These are phyloP conservation scores for Apiotrichum gracile DNA, from an alignment of 1,284 basidiomycete species.

Conservation along the genomic window DNA sequence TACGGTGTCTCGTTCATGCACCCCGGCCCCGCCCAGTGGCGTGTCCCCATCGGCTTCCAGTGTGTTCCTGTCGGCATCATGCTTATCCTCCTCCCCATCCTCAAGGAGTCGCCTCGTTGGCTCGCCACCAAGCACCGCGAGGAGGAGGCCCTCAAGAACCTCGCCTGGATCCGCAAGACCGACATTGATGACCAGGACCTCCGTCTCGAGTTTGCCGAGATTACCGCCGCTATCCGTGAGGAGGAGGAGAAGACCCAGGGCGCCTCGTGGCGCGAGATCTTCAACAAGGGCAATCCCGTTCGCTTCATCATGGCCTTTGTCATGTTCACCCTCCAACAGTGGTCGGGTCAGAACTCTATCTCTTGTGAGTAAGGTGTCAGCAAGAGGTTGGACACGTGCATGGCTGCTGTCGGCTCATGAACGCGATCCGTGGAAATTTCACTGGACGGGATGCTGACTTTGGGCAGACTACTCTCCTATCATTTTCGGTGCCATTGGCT, in stretches of 20 bases:
- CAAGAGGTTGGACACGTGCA: too few relatives aligned
- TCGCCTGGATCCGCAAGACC: slow-evolving; percentile 58
- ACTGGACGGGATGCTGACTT: background rate
- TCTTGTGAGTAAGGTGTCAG: slow-evolving; percentile 52
- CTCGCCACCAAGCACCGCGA: slow-evolving; percentile 54
- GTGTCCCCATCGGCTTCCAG: slow-evolving; percentile 43
- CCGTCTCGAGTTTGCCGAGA: slow-evolving; percentile 53
- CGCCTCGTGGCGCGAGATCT: slow-evolving; percentile 54
- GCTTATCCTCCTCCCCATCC: slow-evolving; percentile 63
- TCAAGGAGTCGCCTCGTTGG: slow-evolving; percentile 54
- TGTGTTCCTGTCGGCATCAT: slow-evolving; percentile 68
- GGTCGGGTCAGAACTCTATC: slow-evolving; percentile 59
- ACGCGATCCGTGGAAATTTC: background rate
- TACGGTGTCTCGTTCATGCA: slow-evolving; percentile 35
- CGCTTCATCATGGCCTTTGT: slow-evolving; percentile 60
- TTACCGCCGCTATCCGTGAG: slow-evolving; percentile 53
- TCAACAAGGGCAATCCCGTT: slow-evolving; percentile 66
- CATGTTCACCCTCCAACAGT: slow-evolving; percentile 60
- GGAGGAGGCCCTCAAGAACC: slow-evolving; percentile 52
- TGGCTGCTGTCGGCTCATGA: too few relatives aligned
- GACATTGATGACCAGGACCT: slow-evolving; percentile 52
- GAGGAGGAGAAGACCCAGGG: slow-evolving; percentile 42
- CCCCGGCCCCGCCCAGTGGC: slow-evolving; percentile 36
- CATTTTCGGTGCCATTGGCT: slow-evolving; percentile 50
- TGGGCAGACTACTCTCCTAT: slow-evolving; percentile 64